phyloP scores from a whole-genome alignment of 352 stramenopile genomes.

The Sclerospora graminicola region DNA sequence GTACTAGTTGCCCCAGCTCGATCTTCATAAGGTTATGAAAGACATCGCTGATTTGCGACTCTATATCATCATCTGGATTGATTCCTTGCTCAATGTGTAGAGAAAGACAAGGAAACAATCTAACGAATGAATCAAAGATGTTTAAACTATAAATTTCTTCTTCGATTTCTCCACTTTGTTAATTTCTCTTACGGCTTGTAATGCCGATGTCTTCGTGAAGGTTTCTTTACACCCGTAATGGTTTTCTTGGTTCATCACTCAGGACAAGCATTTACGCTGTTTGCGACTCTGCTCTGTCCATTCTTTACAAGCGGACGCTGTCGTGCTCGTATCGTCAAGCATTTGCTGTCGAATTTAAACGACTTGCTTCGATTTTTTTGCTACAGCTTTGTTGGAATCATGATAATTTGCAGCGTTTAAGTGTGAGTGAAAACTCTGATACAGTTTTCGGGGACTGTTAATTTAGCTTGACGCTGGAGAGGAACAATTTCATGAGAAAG shows the following conservation, averaged over 20 bases:
- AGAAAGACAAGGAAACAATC: too few species aligned
- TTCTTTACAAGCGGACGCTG: slow-evolving; percentile 21
- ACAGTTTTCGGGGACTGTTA: slow-evolving; percentile 32
- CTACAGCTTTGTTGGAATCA: slow-evolving; percentile 7
- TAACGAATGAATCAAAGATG: too few species aligned
- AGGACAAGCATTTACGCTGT: neutral
- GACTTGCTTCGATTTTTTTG: slow-evolving; percentile 39
- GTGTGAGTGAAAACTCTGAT: slow-evolving; percentile 23
- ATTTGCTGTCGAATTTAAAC: slow-evolving; percentile 27
- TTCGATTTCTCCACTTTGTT: too few species aligned
- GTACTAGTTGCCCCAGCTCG: slow-evolving; percentile 33
- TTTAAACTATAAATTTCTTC: too few species aligned
- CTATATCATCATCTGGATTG: too few species aligned
- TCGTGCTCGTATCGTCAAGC: slow-evolving; percentile 5
- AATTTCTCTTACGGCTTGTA: too few species aligned
- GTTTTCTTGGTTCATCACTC: too few species aligned
- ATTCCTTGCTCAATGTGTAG: too few species aligned
- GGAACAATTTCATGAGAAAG: slow-evolving; percentile 34
- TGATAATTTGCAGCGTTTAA: slow-evolving; percentile 3
- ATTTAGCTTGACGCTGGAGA: slow-evolving; percentile 19
- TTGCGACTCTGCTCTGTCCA: slow-evolving; percentile 11
- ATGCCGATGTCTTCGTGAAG: too few species aligned
- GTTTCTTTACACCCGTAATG: too few species aligned
- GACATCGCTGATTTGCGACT: too few species aligned
- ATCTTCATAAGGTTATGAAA: neutral